Percentiles rank a stretch among this genome's conserved stretches.
Conservation (phyloP, 2,329 filamentous ascomycete genomes). For the Phialocephala subalpina region DNA sequence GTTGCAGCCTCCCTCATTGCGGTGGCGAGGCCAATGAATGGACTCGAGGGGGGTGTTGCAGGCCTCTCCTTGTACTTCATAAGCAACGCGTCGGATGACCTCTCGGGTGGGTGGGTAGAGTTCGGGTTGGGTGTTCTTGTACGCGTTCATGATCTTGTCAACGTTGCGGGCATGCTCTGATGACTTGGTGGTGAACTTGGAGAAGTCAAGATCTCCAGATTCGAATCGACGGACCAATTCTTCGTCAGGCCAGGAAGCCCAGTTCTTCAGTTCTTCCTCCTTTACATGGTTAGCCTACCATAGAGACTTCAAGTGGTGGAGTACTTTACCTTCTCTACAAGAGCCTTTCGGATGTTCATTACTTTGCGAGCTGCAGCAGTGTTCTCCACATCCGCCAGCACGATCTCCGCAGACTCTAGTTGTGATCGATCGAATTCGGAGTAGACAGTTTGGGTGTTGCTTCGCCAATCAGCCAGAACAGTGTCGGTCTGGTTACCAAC, state of each 20-base stretch:
- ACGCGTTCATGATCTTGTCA: neutral
- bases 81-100: neutral
- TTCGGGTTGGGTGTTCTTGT: neutral
- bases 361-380: neutral
- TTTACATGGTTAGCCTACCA: neutral
- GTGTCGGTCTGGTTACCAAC: neutral
- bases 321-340: neutral
- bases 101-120: neutral
- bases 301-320: neutral
- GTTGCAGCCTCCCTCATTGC: neutral
- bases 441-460: neutral
- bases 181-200: neutral
- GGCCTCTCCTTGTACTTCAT: neutral
- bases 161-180: neutral
- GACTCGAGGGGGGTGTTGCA: neutral
- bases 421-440: neutral
- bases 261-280: neutral
- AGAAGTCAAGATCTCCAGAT: neutral
- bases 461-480: neutral
- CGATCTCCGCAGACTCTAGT: neutral
- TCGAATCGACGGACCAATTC: neutral
- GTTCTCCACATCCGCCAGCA: neutral
- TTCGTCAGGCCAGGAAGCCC: neutral
- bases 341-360: neutral
- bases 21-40: neutral